Percentiles rank a stretch among this genome's conserved stretches.
These are phyloP conservation scores for Fusarium annulatum DNA, from an alignment of 2,329 filamentous ascomycete genomes.

Conservation along the genomic window DNA sequence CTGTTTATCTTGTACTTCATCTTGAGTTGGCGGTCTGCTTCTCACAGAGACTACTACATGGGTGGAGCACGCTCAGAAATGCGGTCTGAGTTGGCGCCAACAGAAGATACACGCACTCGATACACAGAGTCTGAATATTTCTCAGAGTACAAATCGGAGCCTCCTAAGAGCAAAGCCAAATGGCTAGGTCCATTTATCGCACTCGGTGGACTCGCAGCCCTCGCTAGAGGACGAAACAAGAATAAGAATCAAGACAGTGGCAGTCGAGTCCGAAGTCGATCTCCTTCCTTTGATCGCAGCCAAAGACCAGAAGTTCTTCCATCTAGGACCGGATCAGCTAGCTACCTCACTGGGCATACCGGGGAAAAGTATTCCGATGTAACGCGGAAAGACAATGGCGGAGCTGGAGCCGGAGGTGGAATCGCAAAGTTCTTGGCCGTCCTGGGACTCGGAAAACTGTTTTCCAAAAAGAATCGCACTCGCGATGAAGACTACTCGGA, in stretches of 20 bases:
- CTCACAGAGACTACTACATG: constrained; percentile 65
- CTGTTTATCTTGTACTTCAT: constrained; percentile 83
- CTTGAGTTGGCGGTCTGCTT: constrained; percentile 75
- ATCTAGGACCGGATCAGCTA: constrained; percentile 65
- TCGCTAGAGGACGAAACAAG: constrained; percentile 59
- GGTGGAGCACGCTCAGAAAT: constrained; percentile 67
- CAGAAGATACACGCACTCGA: constrained; percentile 56
- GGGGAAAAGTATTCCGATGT: constrained; percentile 71
- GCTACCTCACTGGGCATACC: constrained; percentile 61
- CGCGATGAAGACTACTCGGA: constrained; percentile 72
- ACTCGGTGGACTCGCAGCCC: constrained; percentile 61
- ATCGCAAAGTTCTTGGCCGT: constrained; percentile 70
- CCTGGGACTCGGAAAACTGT: constrained; percentile 68
- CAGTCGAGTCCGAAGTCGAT: constrained; percentile 56
- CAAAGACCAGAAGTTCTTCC: constrained; percentile 62
- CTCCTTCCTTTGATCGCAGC: constrained; percentile 51
- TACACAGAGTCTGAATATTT: constrained; percentile 56
- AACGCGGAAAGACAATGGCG: constrained; percentile 46
- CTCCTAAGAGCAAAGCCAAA: constrained; percentile 48
- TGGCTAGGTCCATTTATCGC: constrained; percentile 66
- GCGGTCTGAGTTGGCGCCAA: constrained; percentile 53
- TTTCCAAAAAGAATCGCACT: constrained; percentile 62
- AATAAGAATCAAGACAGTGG: constrained; percentile 51
- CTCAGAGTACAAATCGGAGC: constrained; percentile 49
- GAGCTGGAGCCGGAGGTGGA: constrained; percentile 58